Evolutionary conservation across 768 basidiomycete species (phyloP).

Genomic region (Lactarius trivialis): DNA sequence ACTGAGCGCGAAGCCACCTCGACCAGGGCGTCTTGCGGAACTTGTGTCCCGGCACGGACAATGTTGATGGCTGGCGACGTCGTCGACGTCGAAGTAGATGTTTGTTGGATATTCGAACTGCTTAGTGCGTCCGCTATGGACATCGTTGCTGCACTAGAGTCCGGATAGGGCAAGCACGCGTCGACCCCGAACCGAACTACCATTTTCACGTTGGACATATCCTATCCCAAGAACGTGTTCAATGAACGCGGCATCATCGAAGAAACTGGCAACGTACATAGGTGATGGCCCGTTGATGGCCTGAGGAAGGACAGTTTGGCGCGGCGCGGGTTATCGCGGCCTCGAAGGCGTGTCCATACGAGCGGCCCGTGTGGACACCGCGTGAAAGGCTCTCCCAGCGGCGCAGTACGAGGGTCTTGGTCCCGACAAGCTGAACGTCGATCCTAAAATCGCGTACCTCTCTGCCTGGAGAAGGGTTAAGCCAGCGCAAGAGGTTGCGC

Average conservation of each 20-base stretch:
- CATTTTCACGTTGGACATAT: conserved; percentile 50
- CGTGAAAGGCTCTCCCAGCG: conserved; percentile 44
- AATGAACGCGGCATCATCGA: background rate
- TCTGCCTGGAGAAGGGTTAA: conserved; percentile 26
- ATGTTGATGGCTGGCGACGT: background rate
- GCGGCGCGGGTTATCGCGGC: conserved; percentile 44
- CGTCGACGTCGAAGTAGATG: background rate
- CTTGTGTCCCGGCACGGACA: conserved; percentile 15
- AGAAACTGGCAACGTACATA: conserved; percentile 43
- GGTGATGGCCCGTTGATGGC: conserved; percentile 55
- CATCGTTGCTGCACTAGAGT: background rate
- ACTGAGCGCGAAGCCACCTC: conserved; percentile 32
- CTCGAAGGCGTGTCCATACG: conserved; percentile 59
- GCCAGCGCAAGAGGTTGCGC: conserved; percentile 57
- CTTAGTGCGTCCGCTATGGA: conserved; percentile 22
- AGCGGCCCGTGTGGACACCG: conserved; percentile 28
- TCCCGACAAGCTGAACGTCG: conserved; percentile 57
- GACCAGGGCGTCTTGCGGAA: conserved; percentile 23
- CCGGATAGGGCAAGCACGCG: conserved; percentile 24
- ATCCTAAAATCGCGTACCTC: conserved; percentile 55
- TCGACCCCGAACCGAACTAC: conserved; percentile 56
- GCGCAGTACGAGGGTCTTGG: conserved; percentile 52
- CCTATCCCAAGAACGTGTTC: conserved; percentile 32
- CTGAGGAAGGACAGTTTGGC: conserved; percentile 43
- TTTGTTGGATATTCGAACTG: conserved; percentile 16